A percentile compares a stretch with the other conserved stretches of the same genome.
Evolutionary conservation across 73 alveolate species (phyloP).

Genomic region (Paramecium tetraurelia): DNA sequence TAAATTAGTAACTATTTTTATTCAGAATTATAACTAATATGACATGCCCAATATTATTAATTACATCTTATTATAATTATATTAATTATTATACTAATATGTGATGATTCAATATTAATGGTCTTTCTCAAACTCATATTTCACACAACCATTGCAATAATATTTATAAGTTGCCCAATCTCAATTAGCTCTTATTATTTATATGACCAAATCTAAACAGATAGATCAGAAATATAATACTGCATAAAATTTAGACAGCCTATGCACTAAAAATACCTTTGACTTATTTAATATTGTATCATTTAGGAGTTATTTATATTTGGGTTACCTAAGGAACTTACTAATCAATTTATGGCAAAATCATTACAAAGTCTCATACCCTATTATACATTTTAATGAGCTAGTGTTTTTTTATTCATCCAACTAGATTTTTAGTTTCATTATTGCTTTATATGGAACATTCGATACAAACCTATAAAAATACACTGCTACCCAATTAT

Average conservation of each 20-base stretch:
- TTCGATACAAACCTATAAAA: neutral
- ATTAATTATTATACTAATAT: neutral
- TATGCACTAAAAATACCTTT: neutral
- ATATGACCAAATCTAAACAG: neutral
- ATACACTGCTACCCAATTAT: neutral
- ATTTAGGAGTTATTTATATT: neutral
- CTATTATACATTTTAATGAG: neutral
- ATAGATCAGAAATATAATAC: neutral
- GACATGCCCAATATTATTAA: neutral
- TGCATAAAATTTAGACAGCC: neutral
- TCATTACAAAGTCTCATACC: neutral
- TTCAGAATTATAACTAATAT: neutral
- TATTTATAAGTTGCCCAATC: slow-evolving; percentile 4
- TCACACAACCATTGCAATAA: neutral
- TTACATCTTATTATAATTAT: neutral
- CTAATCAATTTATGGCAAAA: neutral
- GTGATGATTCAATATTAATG: neutral
- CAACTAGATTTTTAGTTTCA: slow-evolving; percentile 17
- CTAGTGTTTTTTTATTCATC: neutral
- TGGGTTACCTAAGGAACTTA: neutral
- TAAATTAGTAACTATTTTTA: neutral
- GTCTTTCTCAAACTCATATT: slow-evolving; percentile 3
- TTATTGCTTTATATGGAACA: neutral
- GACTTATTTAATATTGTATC: neutral
- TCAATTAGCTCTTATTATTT: neutral